Evolutionary conservation across 805 yeast species (phyloP), one percentile per base, ranked within the genome.

Genomic region (Candida mattraensis): DNA sequence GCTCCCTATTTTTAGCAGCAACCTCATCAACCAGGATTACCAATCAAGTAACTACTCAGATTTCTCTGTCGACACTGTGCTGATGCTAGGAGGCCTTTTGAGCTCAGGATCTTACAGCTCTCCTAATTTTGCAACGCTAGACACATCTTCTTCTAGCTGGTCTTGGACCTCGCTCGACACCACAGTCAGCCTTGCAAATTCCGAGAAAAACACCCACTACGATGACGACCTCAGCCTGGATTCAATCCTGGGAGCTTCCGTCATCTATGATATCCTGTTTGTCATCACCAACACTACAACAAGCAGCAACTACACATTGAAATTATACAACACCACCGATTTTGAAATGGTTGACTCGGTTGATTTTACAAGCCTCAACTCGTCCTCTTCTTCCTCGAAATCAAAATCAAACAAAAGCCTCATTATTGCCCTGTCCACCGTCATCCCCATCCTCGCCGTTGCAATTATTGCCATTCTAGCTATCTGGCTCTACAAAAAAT

Each of bases 31-130:
- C 17, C 23, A 38, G 31, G 58, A 46, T 13, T 35, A 33, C 12
- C 29, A 23, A 3, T 36, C 45, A 15, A 35, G 43, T 18, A 59
- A 70, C 26, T 42, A 52, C 10, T 53, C 60, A 15, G 51, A 59
- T 26, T 69, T 66, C 33, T 41, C 46, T 13, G 66, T 70, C 5
- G 53, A 54, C 4, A 58, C 66, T 11, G 67, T 78, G 0, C 51
- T 85, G 7, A 67, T 81, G 28, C 39, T 83, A 10, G 93, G 93
- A 5, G 94, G 95, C 2, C 63, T 63, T 5, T 60, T 70, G 15
- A 48, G 56, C 3, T 56, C 63, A 16, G 53, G 62, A 9, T 46
- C 48, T 2, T 28, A 39, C 20, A 64, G 79, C 1, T 39, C 56
- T 4, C 83, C 84, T 0, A 43, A 52, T 8, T 59, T 69, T 48